Conservation (phyloP, 257 asterid species). For the Scutellaria baicalensis region DNA sequence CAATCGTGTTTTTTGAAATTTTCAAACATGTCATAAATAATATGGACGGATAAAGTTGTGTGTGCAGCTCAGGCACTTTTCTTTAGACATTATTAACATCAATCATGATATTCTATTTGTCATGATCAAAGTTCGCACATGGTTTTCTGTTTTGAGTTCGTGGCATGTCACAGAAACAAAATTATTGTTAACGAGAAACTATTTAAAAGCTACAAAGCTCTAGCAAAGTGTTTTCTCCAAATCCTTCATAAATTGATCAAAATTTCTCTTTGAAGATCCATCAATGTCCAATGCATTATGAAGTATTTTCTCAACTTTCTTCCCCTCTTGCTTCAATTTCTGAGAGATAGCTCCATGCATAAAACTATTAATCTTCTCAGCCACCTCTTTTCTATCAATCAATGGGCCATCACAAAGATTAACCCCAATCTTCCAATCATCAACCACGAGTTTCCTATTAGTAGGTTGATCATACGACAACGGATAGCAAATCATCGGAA, state of each 20-base stretch:
- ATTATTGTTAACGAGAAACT: too few species aligned
- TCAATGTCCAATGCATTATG: background rate
- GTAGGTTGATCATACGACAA: constrained; percentile 5
- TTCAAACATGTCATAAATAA: too few species aligned
- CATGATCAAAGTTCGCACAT: too few species aligned
- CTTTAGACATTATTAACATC: too few species aligned
- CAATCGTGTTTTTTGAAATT: too few species aligned
- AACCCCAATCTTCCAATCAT: constrained; percentile 16
- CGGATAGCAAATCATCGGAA: constrained; percentile 16
- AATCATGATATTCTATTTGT: too few species aligned
- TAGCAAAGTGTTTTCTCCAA: background rate
- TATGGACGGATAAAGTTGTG: too few species aligned
- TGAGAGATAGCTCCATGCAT: background rate
- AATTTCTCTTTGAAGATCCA: background rate
- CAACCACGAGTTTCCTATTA: constrained; percentile 13
- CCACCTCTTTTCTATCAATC: constrained; percentile 2
- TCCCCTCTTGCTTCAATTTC: background rate
- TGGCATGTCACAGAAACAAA: too few species aligned
- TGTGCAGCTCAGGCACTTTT: too few species aligned
- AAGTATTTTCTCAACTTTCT: background rate
- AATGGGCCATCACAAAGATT: constrained; percentile 6
- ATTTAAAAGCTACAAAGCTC: too few species aligned
- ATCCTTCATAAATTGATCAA: background rate
- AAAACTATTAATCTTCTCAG: constrained; percentile 1
- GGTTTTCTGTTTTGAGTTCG: too few species aligned